Conservation (phyloP, 495 filamentous ascomycete species). For the Cercophora samala region DNA sequence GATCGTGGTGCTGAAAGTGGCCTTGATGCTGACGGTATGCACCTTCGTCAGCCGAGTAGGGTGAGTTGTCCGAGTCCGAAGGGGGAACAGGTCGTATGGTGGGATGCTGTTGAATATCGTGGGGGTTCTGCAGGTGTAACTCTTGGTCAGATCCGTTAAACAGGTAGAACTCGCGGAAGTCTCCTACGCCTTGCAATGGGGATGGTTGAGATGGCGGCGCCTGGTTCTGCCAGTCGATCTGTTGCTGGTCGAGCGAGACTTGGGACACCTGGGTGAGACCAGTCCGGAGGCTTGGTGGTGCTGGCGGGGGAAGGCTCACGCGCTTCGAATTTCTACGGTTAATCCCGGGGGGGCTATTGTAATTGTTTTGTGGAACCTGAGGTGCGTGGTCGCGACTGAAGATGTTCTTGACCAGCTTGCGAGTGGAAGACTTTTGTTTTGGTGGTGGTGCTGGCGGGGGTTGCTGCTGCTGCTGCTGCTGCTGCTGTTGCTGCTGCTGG, state of each 20-base stretch:
- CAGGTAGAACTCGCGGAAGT: slow-evolving; percentile 38
- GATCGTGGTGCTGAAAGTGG: slow-evolving; percentile 39
- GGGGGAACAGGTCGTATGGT: slow-evolving; percentile 44
- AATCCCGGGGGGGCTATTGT: slow-evolving; percentile 41
- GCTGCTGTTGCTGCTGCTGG: slow-evolving; percentile 15
- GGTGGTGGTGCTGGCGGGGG: slow-evolving; percentile 37
- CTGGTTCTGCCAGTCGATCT: slow-evolving; percentile 37
- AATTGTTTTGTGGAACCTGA: slow-evolving; percentile 26
- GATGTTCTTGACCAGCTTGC: slow-evolving; percentile 47
- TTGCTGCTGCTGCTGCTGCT: slow-evolving; percentile 29
- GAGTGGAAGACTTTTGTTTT: slow-evolving; percentile 42
- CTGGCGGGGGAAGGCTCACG: slow-evolving; percentile 41
- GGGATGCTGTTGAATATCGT: slow-evolving; percentile 34
- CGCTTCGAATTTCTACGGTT: slow-evolving; percentile 50
- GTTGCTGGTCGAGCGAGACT: slow-evolving; percentile 30
- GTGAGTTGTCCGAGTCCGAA: slow-evolving; percentile 34
- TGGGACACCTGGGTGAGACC: slow-evolving; percentile 41
- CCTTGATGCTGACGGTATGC: slow-evolving; percentile 43
- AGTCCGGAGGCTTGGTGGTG: slow-evolving; percentile 41
- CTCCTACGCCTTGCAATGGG: slow-evolving; percentile 43
- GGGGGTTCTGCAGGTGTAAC: slow-evolving; percentile 38
- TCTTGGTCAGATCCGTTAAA: slow-evolving; percentile 39
- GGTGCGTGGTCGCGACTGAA: slow-evolving; percentile 31
- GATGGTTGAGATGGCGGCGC: slow-evolving; percentile 36
- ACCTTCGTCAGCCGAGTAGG: slow-evolving; percentile 42